These are phyloP conservation scores for Fusarium xyrophilum DNA, from an alignment of 2,329 filamentous ascomycete species.

Conservation along the genomic window DNA sequence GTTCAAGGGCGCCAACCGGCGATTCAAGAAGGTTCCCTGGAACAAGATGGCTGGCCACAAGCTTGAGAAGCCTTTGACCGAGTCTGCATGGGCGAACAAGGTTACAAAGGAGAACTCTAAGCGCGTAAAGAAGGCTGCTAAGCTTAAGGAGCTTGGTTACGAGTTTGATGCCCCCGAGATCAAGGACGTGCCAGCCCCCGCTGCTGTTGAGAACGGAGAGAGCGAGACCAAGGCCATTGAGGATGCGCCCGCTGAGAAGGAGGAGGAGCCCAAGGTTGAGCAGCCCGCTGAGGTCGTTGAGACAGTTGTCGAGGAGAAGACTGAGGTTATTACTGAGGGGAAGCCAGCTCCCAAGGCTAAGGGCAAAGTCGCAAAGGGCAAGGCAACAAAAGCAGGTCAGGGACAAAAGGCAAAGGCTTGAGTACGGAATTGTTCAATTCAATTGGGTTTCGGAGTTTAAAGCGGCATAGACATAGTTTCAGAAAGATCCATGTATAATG, in stretches of 20 bases:
- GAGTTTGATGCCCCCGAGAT: constrained; percentile 78
- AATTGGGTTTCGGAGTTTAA: constrained; percentile 33
- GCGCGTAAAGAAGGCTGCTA: constrained; percentile 72
- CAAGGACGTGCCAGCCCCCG: constrained; percentile 61
- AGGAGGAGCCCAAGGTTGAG: constrained; percentile 38
- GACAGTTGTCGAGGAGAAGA: constrained; percentile 36
- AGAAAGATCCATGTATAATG: constrained; percentile 42
- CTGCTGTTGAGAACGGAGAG: constrained; percentile 47
- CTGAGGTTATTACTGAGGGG: constrained; percentile 39
- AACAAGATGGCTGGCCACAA: constrained; percentile 82
- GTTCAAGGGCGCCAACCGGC: constrained; percentile 88
- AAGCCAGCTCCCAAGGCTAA: constrained; percentile 44
- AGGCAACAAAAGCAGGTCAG: constrained; percentile 39
- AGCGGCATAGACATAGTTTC: constrained; percentile 40
- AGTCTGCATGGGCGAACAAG: constrained; percentile 79
- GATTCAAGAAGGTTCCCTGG: constrained; percentile 88
- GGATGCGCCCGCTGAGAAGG: constrained; percentile 47
- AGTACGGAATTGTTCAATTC: constrained; percentile 32
- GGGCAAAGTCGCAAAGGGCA: constrained; percentile 45
- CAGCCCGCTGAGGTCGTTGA: constrained; percentile 37
- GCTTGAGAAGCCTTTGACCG: constrained; percentile 74
- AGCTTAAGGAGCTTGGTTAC: constrained; percentile 83
- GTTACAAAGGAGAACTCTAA: constrained; percentile 75
- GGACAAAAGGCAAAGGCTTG: constrained; percentile 50
- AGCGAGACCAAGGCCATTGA: constrained; percentile 48